Conservation (phyloP, 805 yeast species). For the Kazachstania viticola region DNA sequence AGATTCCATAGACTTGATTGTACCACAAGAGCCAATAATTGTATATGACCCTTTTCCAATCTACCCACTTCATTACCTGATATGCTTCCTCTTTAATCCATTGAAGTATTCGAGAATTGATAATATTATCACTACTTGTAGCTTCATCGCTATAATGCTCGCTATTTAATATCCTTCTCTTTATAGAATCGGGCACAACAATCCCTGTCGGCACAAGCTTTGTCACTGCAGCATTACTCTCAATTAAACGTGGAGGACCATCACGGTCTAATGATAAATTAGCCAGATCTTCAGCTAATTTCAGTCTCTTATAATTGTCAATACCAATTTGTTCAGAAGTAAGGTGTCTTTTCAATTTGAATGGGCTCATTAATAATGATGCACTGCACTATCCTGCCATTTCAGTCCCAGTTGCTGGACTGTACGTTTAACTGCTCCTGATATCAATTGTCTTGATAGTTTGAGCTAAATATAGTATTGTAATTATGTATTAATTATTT, state of each 20-base stretch:
- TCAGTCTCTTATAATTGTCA: slow-evolving; percentile 24
- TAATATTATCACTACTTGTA: slow-evolving; percentile 1
- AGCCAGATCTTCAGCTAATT: slow-evolving; percentile 24
- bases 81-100: slow-evolving; percentile 16
- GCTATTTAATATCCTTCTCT: slow-evolving; percentile 1
- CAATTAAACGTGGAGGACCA: background rate
- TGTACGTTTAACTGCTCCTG: too few species aligned
- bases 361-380: slow-evolving; percentile 6
- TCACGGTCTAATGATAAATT: slow-evolving; percentile 11
- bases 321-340: slow-evolving; percentile 18
- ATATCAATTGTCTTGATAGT: too few species aligned
- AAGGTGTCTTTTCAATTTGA: slow-evolving; percentile 20
- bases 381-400: too few species aligned
- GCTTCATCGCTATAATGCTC: background rate
- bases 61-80: slow-evolving; percentile 22
- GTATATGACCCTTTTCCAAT: slow-evolving; percentile 12
- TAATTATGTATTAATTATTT: too few species aligned
- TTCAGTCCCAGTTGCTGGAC: too few species aligned
- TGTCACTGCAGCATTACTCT: background rate
- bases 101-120: slow-evolving; percentile 17
- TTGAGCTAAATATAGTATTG: too few species aligned
- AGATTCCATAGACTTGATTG: too few species aligned
- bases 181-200: slow-evolving; percentile 4
- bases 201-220: slow-evolving; percentile 5
- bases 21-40: slow-evolving; percentile 26